Evolutionary conservation across 164 flowering plant genomes (phyloP), one percentile per base, ranked within the genome.

Genomic region (Pachysandra terminalis): DNA sequence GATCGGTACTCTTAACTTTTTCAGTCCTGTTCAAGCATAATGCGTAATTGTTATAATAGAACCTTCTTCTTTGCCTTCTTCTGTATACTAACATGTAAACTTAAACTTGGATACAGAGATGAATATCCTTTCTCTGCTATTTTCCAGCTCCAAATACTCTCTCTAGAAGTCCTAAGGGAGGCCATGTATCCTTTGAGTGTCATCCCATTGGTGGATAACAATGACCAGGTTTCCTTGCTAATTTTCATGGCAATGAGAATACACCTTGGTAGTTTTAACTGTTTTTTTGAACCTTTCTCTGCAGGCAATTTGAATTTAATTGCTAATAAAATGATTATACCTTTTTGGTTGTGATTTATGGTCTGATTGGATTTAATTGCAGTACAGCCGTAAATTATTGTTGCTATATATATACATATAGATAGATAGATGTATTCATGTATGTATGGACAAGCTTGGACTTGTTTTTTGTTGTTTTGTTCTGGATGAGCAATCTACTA

Each of bases 161-260:
- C 92, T 48, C 73, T 95, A 82, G 88, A 87, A 81, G 97, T 92
- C 73, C 84, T 95, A 58, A 81, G 89, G 76, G 96, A 92, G 74
- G 94, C 96, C 52, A 87, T 89, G 99, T 95, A 95, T 95, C 99
- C 99, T 90, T 82, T 17, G 28, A n/a, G 24, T 21, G 55, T 35
- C 59, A 53, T 21, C 7, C 23, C 55, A 41, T 64, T 61, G 59
- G 13, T 64, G 32, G 24, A 63, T 56, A 1, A 59, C 14, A 19
- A 55, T 22, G 21, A 15, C 48, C 23, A 26, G 52, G 57, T 16
- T 22, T 54, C 37, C 5, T 63, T 59, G 32, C 24, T 24, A 21
- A 19, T 23, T 61, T 60, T 26, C 19, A 23, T 56, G 28, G 10
- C 4, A 32, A 28, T 28, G 19, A 5, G 5, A 56, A 61, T 41